Evolutionary conservation across 2,329 filamentous ascomycete species (phyloP).

Genomic region (Colletotrichum liriopes): DNA sequence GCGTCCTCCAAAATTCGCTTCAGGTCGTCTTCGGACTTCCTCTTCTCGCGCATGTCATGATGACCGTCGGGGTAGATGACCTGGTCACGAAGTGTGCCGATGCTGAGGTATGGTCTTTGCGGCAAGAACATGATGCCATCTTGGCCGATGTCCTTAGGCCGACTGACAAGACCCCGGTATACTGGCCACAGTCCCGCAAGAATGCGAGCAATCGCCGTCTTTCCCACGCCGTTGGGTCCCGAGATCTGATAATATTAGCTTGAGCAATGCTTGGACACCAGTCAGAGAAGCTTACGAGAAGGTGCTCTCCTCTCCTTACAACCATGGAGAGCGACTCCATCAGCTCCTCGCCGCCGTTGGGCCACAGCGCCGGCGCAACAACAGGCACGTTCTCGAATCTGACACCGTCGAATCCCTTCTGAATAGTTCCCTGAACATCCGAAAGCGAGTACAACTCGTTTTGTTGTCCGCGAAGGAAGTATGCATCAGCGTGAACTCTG

Average conservation of each 20-base stretch:
- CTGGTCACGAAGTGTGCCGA: slow-evolving; percentile 94
- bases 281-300: slow-evolving; percentile 69
- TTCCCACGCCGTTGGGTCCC: slow-evolving; percentile 94
- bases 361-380: slow-evolving; percentile 90
- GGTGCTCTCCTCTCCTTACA: slow-evolving; percentile 90
- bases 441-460: slow-evolving; percentile 90
- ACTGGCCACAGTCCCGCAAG: slow-evolving; percentile 96
- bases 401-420: slow-evolving; percentile 95
- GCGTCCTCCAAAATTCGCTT: slow-evolving; percentile 86
- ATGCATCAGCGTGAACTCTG: slow-evolving; percentile 91
- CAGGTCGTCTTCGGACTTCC: slow-evolving; percentile 84
- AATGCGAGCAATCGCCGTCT: slow-evolving; percentile 88
- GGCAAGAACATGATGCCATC: slow-evolving; percentile 99
- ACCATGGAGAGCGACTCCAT: slow-evolving; percentile 91
- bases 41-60: slow-evolving; percentile 89
- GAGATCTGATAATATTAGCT: slow-evolving; percentile 73
- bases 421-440: slow-evolving; percentile 93
- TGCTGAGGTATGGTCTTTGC: slow-evolving; percentile 91
- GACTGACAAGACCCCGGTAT: slow-evolving; percentile 91
- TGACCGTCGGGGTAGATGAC: slow-evolving; percentile 98
- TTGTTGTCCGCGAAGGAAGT: slow-evolving; percentile 78
- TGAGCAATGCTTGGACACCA: slow-evolving; percentile 8
- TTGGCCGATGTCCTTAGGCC: slow-evolving; percentile 83
- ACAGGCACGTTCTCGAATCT: slow-evolving; percentile 94
- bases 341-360: slow-evolving; percentile 91